Evolutionary conservation across 805 yeast species (phyloP), one percentile per base, ranked within the genome.

Genomic region (Schwanniomyces sp.): DNA sequence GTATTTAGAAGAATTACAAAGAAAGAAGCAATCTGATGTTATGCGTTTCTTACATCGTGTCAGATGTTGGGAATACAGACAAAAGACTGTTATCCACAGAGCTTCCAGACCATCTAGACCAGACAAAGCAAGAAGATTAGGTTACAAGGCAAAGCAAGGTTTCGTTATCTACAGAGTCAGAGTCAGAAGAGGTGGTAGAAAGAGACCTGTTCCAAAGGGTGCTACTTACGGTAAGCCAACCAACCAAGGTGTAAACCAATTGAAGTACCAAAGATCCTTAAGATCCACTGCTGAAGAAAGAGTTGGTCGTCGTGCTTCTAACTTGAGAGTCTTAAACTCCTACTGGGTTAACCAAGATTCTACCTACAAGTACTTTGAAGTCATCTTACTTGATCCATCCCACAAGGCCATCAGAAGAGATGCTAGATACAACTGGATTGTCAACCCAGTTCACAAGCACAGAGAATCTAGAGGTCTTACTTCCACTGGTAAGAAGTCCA

Each of bases 31-130:
- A 85, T 91, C 97, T 74, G 99, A 94, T 81, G 97, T 94, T 70
- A 82, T 88, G 82, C 89, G 99, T 82, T 94, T 94, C 90, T 83
- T 94, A 74, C 88, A 88, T 81, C 88, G 99, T 80, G 96, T 94
- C 85, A 90, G 99, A 89, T 94, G 97, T 83, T 94, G 99, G 99
- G 99, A 94, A 82, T 94, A 91, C 96, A 91, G 99, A 84, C 99
- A 94, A 84, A 86, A 86, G 84, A 86, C 82, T 72, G 98, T 91
- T 64, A 87, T 94, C 79, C 98, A 94, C 97, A 88, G 99, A 79
- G 97, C 97, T 65, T 67, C 95, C 52, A 90, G 92, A 79, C 99
- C 99, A 70, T 87, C 97, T 65, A 91, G 98, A 81, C 99, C 99
- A 79, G 99, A 94, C 81, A 94, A 94, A 94, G 99, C 99, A 71